Base-by-base conservation (phyloP, 2,329 filamentous ascomycete genomes). In the Hypoxylon sp. region DNA sequence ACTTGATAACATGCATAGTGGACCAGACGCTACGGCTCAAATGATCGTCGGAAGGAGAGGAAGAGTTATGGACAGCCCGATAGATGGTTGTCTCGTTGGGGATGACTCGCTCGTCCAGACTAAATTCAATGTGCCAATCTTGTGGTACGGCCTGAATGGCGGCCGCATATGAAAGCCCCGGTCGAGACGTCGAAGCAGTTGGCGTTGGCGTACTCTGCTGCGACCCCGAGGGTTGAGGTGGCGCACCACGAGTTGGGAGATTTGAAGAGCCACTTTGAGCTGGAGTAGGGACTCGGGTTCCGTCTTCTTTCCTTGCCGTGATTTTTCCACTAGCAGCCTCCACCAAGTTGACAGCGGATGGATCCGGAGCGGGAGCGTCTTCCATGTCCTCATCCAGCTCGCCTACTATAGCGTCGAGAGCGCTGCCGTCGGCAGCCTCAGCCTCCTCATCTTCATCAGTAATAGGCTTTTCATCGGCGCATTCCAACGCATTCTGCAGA, bases 81-180 rank as follows among this genome's bases (percentile, higher is more conserved):
- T 98, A 99, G 59, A 99, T 95, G 0, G 96, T 99, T 0, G 93
- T 97, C 72, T 98, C 94, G 71, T 94, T 96, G 0, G 92, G 85
- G 62, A 99, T 91, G 1, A 91, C 86, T 76, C 93, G 93, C 55
- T 87, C 91, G 68, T 96, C 91, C 51, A 98, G 86, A 70, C 88
- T 94, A 79, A 99, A 99, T 74, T 98, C 93, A 65, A 99, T 93
- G 74, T 99, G 95, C 96, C 96, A 99, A 75, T 98, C 94, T 75
- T 96, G 91, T 1, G 94, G 93, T 0, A 88, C 83, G 12, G 92
- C 84, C 71, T 94, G 92, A 54, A 96, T 87, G 3, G 93, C 93
- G 54, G 92, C 91, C 22, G 93, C 91, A 77, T 97, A 97, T 0
- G 93, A 93, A 78, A 93, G 88, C 1, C 30, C 30, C 11, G 90